Evolutionary conservation across 139 green algal species (phyloP), one percentile per base, ranked within the genome.

Genomic region (Mesotaenium endlicherianum): DNA sequence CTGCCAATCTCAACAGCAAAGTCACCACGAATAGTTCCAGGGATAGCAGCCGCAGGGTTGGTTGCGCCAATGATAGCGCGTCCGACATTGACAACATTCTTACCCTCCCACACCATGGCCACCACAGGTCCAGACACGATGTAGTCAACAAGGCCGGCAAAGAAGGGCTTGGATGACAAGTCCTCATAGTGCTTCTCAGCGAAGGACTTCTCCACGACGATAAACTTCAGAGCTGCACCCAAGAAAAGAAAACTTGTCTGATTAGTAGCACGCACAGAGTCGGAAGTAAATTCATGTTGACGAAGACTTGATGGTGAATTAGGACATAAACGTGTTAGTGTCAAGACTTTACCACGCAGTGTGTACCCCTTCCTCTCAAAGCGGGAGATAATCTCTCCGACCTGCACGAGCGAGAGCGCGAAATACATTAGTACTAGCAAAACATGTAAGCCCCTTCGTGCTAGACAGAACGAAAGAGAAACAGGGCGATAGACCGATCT

Each of bases 81-180:
- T 0, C 93, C 95, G 16, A 90, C 93, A 58, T 93, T 93, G 31
- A 99, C 94, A 0, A 99, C 96, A 44, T 93, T 95, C 53, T 95
- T 90, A 75, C 96, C 96, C 89, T 99, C 94, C 96, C 94, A 98
- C 41, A 97, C 95, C 95, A 99, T 99, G 85, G 89, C 92, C 0
- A 99, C 94, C n/a, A 99, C 96, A 14, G 96, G 96, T 17, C 96
- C 96, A 14, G 93, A 97, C 3, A 92, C 84, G 71, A 99, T 99
- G 93, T 99, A 99, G 30, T 97, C 92, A 1, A 99, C 94, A 1
- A 99, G 91, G 20, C 92, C 93, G 49, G 77, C 74, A 90, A 97
- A 99, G 86, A 99, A 99, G 6, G 95, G 95, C 90, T 97, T 98
- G 31, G 44, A 55, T 41, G 86, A 89, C 47, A 98, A 91, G 78